Evolutionary conservation across 176 grass and related monocot species (phyloP).

Genomic region (Bothriochloa decipiens): DNA sequence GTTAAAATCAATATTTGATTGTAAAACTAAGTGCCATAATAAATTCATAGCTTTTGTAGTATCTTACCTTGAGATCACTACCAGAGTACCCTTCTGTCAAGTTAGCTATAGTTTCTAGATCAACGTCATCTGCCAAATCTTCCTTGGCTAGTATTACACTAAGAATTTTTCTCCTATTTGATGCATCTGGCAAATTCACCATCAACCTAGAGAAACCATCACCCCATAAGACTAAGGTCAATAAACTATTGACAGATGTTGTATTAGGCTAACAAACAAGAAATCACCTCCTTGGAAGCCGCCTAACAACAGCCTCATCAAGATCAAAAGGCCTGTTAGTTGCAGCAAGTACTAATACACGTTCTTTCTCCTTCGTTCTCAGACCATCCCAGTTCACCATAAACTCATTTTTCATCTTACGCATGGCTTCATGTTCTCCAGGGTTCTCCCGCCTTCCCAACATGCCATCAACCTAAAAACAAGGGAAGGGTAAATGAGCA

Average conservation of each 20-base stretch:
- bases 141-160: conserved; percentile 92
- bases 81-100: conserved; percentile 96
- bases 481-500: conserved; percentile 6
- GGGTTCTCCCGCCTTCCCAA: conserved; percentile 97
- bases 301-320: conserved; percentile 95
- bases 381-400: conserved; percentile 99
- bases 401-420: conserved; percentile 99
- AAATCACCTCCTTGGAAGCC: conserved; percentile 86
- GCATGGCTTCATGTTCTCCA: conserved; percentile 99
- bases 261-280: conserved; percentile 17
- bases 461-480: conserved; percentile 91
- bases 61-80: conserved; percentile 89
- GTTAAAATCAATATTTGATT: neutral
- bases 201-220: conserved; percentile 75
- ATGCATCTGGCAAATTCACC: conserved; percentile 92
- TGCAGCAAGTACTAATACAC: conserved; percentile 93
- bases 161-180: conserved; percentile 94
- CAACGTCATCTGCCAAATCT: conserved; percentile 75
- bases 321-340: conserved; percentile 99
- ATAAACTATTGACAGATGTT: conserved; percentile 8
- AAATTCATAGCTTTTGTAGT: conserved; percentile 5
- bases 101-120: conserved; percentile 82
- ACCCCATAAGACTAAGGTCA: conserved; percentile 4
- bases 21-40: neutral
- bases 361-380: conserved; percentile 92